Evolutionary conservation across 495 filamentous ascomycete species (phyloP).

Genomic region (Xylaria acuta): DNA sequence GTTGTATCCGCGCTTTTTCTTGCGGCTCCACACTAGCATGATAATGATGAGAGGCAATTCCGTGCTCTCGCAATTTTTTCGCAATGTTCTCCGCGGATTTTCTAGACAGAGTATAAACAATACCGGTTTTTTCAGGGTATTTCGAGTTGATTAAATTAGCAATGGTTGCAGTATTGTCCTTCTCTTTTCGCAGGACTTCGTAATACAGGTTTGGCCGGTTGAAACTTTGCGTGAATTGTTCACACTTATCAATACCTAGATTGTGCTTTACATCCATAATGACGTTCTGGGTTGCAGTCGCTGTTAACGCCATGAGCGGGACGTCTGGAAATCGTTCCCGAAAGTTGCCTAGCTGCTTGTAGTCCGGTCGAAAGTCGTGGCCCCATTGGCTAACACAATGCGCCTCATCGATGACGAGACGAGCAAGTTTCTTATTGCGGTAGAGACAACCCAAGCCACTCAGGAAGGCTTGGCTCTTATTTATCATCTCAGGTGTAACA

Average conservation of each 20-base stretch:
- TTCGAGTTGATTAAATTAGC: constrained; percentile 70
- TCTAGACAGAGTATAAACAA: constrained; percentile 91
- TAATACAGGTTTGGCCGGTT: constrained; percentile 93
- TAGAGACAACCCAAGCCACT: constrained; percentile 68
- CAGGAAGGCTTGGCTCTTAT: constrained; percentile 70
- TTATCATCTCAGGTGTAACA: constrained; percentile 96
- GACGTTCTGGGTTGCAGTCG: constrained; percentile 92
- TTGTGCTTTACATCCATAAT: constrained; percentile 89
- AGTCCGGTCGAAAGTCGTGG: constrained; percentile 97
- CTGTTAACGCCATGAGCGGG: constrained; percentile 92
- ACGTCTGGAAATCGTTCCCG: constrained; percentile 73
- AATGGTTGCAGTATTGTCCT: constrained; percentile 64
- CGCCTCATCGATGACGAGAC: constrained; percentile 96
- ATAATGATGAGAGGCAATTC: constrained; percentile 81
- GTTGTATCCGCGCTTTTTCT: constrained; percentile 72
- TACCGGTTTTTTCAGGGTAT: constrained; percentile 78
- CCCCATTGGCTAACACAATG: constrained; percentile 99
- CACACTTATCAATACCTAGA: constrained; percentile 77
- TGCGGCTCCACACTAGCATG: constrained; percentile 76
- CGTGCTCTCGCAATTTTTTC: constrained; percentile 61
- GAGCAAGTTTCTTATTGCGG: constrained; percentile 70
- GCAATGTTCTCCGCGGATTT: constrained; percentile 83
- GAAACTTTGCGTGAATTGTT: constrained; percentile 86
- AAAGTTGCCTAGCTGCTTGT: constrained; percentile 81
- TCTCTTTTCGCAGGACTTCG: constrained; percentile 68